Evolutionary conservation across 805 yeast genomes (phyloP), one percentile per base, ranked within the genome.

Genomic region (Zygoascus ofunaensis): DNA sequence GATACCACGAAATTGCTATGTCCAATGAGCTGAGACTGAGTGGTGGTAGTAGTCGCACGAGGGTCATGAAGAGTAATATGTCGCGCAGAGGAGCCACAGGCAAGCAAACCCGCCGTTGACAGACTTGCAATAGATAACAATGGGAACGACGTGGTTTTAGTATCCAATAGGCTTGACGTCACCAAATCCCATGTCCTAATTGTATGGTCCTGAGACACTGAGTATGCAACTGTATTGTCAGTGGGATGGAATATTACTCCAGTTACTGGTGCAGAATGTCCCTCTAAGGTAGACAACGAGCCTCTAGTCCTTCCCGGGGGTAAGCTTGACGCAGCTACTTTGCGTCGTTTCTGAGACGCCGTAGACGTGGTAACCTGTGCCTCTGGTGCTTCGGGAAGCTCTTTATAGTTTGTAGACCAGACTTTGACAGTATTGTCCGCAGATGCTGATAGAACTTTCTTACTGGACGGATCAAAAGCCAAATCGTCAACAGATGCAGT

Each of bases 31-130:
- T 87, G 94, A 39, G 73, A 68, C 44, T 76, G 79, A 34, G 81
- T 73, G 4, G 76, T 69, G 2, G 81, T 71, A 5, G 43, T 34
- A 0, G 77, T 63, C 22, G 63, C 65, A 60, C 98, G 76, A 37
- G 97, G 97, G 62, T 92, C 98, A 58, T 87, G 94, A 49, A 92
- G 70, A 44, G 87, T 81, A 51, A 92, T 89, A 64, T 92, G 97
- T 64, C 98, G 82, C n/a, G 97, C 97, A 10, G 95, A 82, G 1
- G 97, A 87, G n/a, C 98, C 98, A 46, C 90, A 77, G 5, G 89
- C 95, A 24, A 92, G 65, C 44, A 92, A 68, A 12, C 57, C 58
- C 49, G 84, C 76, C 43, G 80, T 67, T 41, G 75, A 70, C 49
- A 92, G 69, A 53, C 80, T 80, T 24, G 79, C 70, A 23, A 89